Percentiles rank a stretch among this genome's conserved stretches.
These are phyloP conservation scores for Sporisorium exsertum DNA, from an alignment of 1,284 basidiomycete genomes.

Conservation along the genomic window DNA sequence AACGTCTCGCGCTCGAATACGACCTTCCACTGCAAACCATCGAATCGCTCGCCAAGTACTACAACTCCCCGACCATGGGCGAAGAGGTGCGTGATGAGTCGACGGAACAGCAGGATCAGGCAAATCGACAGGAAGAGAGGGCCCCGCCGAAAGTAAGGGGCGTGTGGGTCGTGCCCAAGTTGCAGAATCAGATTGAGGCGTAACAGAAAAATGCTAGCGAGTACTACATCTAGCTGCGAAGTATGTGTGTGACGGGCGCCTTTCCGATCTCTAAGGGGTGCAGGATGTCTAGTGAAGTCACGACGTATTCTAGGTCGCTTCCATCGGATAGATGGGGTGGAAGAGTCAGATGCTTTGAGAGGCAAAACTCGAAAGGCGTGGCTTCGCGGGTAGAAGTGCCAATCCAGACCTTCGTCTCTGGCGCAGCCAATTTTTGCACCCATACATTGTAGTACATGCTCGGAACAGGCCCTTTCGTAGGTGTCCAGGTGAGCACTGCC, in stretches of 20 bases:
- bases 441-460: constrained; percentile 28
- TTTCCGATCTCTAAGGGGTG: neutral
- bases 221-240: neutral
- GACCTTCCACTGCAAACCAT: constrained; percentile 44
- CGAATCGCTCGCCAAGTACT: constrained; percentile 37
- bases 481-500: constrained; percentile 10
- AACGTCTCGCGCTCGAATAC: constrained; percentile 48
- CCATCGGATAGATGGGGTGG: neutral
- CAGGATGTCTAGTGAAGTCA: constrained; percentile 17
- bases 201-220: neutral
- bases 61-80: constrained; percentile 54
- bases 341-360: constrained; percentile 10
- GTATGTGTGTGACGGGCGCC: neutral
- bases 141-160: constrained; percentile 37
- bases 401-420: constrained; percentile 24
- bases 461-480: neutral
- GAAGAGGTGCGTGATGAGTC: constrained; percentile 41
- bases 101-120: constrained; percentile 24
- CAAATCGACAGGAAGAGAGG: constrained; percentile 36
- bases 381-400: constrained; percentile 47
- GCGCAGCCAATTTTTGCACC: constrained; percentile 16
- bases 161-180: constrained; percentile 45
- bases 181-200: constrained; percentile 28
- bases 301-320: constrained; percentile 14
- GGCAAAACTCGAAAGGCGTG: constrained; percentile 26